phyloP scores from a whole-genome alignment of 257 asterid genomes.

The Solanum piurae region DNA sequence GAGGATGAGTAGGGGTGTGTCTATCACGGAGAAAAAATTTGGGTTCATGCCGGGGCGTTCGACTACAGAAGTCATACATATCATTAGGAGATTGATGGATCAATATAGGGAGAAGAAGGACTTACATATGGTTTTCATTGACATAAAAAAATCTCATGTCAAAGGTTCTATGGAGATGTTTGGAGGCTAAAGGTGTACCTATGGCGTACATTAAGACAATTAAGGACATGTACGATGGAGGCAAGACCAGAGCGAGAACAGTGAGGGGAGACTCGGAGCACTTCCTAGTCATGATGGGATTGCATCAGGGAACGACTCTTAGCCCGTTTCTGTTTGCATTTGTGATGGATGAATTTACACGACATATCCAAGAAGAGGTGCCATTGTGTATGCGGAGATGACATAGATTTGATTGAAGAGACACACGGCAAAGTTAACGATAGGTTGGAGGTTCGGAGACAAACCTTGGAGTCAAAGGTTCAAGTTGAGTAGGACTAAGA shows the following conservation, averaged over 20 bases:
- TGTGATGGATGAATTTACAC: background rate
- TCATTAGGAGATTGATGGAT: background rate
- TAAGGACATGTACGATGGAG: background rate
- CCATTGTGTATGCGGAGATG: background rate
- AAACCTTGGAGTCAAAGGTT: background rate
- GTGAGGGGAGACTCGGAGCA: background rate
- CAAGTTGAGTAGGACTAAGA: background rate
- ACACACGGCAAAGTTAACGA: background rate
- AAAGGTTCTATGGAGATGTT: background rate
- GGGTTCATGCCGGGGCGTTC: background rate
- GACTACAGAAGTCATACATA: background rate
- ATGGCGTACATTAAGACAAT: background rate
- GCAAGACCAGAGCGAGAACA: background rate
- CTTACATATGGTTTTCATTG: background rate
- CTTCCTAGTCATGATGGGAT: background rate
- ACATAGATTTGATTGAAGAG: background rate
- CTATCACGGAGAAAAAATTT: background rate
- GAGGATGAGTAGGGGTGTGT: background rate
- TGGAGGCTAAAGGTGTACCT: background rate
- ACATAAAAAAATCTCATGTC: background rate
- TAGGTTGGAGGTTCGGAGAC: background rate
- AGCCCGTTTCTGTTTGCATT: background rate
- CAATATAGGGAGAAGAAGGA: background rate
- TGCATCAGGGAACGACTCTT: background rate
- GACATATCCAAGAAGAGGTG: background rate